Evolutionary conservation across 371 early-diverging fungal species (phyloP).

Genomic region (Saksenaea oblongispora): DNA sequence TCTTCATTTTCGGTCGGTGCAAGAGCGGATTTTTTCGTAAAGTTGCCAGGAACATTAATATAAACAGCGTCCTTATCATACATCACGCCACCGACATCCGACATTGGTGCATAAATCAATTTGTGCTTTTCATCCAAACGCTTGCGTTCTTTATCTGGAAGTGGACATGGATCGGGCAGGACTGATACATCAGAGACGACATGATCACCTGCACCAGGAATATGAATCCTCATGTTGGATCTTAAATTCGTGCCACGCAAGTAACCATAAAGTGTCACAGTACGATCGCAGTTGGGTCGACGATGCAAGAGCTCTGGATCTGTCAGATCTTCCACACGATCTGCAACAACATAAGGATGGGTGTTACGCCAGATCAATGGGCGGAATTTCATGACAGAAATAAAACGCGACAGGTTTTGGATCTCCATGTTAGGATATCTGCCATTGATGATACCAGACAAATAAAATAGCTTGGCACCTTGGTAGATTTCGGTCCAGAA

Average conservation of each 20-base stretch:
- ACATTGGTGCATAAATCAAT: conserved; percentile 98
- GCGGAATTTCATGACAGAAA: conserved; percentile 96
- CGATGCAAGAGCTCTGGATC: conserved; percentile 82
- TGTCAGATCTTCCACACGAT: conserved; percentile 96
- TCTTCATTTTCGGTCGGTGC: conserved; percentile 41
- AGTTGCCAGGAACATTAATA: conserved; percentile 90
- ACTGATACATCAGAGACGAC: conserved; percentile 71
- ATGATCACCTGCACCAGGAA: conserved; percentile 95
- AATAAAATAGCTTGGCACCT: conserved; percentile 96
- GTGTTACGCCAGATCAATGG: conserved; percentile 96
- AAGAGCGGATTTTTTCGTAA: conserved; percentile 65
- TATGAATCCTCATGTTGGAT: conserved; percentile 81
- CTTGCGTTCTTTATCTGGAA: conserved; percentile 91
- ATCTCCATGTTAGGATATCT: conserved; percentile 92
- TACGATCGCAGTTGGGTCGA: conserved; percentile 88
- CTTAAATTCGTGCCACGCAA: conserved; percentile 93
- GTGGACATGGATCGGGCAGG: conserved; percentile 91
- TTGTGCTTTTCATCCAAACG: conserved; percentile 90
- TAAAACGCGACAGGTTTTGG: conserved; percentile 92
- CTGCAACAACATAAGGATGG: conserved; percentile 94
- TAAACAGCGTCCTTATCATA: conserved; percentile 99
- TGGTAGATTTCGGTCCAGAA: conserved; percentile 99
- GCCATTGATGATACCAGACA: conserved; percentile 93
- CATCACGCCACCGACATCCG: conserved; percentile 96
- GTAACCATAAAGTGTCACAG: conserved; percentile 93